Conservation (phyloP, 2,329 filamentous ascomycete species). For the Penicillium sp. region DNA sequence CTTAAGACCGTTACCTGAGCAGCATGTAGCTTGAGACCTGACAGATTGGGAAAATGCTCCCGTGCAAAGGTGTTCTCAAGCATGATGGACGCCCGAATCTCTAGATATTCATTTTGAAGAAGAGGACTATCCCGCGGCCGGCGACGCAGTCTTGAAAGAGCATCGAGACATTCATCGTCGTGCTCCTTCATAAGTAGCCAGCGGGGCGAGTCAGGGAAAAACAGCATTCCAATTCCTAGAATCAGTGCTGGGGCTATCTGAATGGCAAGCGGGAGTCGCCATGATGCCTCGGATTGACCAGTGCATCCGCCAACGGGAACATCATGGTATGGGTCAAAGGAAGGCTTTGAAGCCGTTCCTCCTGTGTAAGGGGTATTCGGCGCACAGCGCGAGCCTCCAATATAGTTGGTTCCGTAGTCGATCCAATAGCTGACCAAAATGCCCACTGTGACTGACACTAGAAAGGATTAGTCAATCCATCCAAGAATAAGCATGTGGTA, state of each 20-base stretch:
- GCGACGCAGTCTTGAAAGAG: constrained; percentile 50
- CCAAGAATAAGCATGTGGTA: background rate
- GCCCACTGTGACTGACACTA: constrained; percentile 44
- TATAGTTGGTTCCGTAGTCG: constrained; percentile 47
- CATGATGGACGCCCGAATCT: constrained; percentile 49
- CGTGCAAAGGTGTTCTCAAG: constrained; percentile 34
- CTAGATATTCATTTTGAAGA: constrained; percentile 51
- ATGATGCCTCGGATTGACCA: constrained; percentile 50
- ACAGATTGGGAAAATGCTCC: constrained; percentile 30
- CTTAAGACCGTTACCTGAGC: constrained; percentile 26
- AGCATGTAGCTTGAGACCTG: constrained; percentile 30
- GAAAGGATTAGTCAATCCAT: constrained; percentile 26
- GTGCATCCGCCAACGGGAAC: constrained; percentile 48
- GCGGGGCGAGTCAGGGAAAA: constrained; percentile 57
- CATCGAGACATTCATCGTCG: constrained; percentile 49
- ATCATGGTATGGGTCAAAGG: constrained; percentile 44
- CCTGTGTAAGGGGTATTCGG: constrained; percentile 49
- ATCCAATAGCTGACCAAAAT: constrained; percentile 41
- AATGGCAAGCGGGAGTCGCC: constrained; percentile 48
- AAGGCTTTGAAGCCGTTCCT: constrained; percentile 36
- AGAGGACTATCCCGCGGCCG: constrained; percentile 45
- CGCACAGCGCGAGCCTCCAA: constrained; percentile 47
- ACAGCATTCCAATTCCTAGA: constrained; percentile 42
- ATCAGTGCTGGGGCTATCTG: constrained; percentile 45
- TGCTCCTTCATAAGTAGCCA: constrained; percentile 52